Conservation (phyloP, 106 monocot species). For the Dendrobium chrysotoxum region DNA sequence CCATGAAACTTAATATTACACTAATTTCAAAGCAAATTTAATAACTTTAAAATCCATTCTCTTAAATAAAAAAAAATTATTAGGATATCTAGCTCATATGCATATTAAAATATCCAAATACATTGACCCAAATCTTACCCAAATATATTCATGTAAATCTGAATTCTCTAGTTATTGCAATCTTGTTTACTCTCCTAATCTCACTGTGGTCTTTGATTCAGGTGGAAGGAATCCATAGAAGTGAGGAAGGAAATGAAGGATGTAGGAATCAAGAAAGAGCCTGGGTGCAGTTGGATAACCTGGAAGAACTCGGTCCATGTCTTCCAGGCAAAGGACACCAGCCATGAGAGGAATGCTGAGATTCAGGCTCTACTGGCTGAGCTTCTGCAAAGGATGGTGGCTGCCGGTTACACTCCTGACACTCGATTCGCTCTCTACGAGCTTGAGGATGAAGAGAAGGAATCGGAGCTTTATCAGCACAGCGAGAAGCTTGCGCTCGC, state of each 20-base stretch:
- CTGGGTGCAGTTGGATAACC: conserved; percentile 87
- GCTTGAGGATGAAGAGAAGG: conserved; percentile 91
- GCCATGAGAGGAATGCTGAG: conserved; percentile 49
- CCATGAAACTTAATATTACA: no score
- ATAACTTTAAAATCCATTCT: no score
- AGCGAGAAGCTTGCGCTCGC: conserved; percentile 95
- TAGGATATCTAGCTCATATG: no score
- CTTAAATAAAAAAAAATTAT: no score
- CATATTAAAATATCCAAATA: no score
- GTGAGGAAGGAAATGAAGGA: conserved; percentile 81
- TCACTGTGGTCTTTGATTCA: neutral
- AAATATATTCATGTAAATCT: no score
- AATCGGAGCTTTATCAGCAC: conserved; percentile 74
- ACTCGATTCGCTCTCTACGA: conserved; percentile 70
- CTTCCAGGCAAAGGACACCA: conserved; percentile 79
- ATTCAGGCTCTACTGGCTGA: conserved; percentile 52
- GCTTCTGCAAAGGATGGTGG: conserved; percentile 56
- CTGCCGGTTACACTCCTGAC: conserved; percentile 71
- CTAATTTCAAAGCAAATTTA: no score
- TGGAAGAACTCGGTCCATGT: conserved; percentile 82
- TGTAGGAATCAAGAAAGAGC: conserved; percentile 78
- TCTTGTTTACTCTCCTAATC: neutral
- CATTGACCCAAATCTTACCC: no score
- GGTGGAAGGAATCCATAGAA: conserved; percentile 76
- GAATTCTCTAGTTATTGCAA: neutral